Percentiles rank a stretch among this genome's conserved stretches.
phyloP scores from a whole-genome alignment of 306 rosid species.

The Sesbania bispinosa region DNA sequence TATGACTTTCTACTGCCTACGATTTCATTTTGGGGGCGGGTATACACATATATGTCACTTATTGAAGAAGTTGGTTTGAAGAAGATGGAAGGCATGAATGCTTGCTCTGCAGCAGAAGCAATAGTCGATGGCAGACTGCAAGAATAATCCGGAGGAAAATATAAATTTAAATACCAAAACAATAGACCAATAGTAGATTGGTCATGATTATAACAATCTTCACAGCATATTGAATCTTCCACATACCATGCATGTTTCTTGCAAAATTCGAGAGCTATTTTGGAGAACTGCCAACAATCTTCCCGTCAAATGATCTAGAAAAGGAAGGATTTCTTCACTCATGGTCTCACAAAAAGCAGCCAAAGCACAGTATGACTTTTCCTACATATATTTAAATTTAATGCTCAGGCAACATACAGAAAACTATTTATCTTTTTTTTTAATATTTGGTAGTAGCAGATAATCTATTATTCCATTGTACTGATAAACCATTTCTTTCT shows the following conservation, averaged over 20 bases:
- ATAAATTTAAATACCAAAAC: constrained; percentile 22
- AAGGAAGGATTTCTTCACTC: constrained; percentile 97
- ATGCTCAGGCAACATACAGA: constrained; percentile 25
- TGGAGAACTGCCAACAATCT: constrained; percentile 83
- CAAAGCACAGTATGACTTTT: constrained; percentile 95
- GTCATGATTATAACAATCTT: constrained; percentile 13
- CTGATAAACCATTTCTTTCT: constrained; percentile 15
- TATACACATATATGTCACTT: too few species aligned
- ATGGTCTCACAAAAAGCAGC: constrained; percentile 98
- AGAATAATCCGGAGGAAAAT: constrained; percentile 6
- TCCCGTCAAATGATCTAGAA: constrained; percentile 90
- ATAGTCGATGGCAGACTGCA: constrained; percentile 99
- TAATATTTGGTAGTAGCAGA: constrained; percentile 15
- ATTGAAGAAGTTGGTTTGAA: too few species aligned
- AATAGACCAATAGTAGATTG: not conserved
- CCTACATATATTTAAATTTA: constrained; percentile 49
- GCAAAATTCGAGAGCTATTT: constrained; percentile 73
- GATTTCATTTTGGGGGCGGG: too few species aligned
- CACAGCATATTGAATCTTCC: constrained; percentile 16
- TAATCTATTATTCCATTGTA: not conserved
- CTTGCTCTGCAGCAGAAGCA: constrained; percentile 95
- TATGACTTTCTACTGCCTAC: too few species aligned
- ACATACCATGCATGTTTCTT: constrained; percentile 98
- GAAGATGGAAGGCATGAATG: constrained; percentile 94
- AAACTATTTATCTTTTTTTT: not conserved